Evolutionary conservation across 305 asterid species (phyloP).

Genomic region (Solanum chacoense): DNA sequence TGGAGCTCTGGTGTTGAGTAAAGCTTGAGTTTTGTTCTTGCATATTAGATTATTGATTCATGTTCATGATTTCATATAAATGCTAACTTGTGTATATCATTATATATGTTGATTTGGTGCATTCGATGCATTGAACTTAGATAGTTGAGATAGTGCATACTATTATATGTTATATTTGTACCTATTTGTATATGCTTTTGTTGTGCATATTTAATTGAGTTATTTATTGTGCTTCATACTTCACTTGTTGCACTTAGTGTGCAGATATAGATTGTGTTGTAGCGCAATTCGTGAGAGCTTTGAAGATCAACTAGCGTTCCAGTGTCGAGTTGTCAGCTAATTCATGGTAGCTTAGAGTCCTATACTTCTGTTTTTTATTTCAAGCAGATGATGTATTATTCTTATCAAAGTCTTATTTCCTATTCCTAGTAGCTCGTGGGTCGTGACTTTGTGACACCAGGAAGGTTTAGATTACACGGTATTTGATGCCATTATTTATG

Average conservation of each 20-base stretch:
- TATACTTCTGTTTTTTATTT: not conserved
- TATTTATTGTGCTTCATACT: not conserved
- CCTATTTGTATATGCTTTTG: not conserved
- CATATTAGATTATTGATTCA: not conserved
- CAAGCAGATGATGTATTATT: not conserved
- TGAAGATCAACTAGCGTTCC: not conserved
- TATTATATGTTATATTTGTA: not conserved
- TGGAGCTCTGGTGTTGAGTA: not conserved
- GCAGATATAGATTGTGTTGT: not conserved
- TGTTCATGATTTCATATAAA: not conserved
- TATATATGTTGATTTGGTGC: not conserved
- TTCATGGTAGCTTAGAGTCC: not conserved
- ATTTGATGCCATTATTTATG: not conserved
- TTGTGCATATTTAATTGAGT: not conserved
- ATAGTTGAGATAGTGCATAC: not conserved
- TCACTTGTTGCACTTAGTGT: not conserved
- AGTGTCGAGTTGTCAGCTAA: not conserved
- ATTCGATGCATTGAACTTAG: not conserved
- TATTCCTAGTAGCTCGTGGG: not conserved
- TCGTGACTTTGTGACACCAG: not conserved
- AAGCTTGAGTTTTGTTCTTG: not conserved
- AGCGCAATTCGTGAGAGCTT: not conserved
- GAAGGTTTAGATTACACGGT: not conserved
- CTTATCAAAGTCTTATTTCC: not conserved
- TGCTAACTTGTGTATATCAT: not conserved